These are phyloP conservation scores for Linnemannia schmuckeri DNA, from an alignment of 192 early-diverging fungal species.

Conservation along the genomic window DNA sequence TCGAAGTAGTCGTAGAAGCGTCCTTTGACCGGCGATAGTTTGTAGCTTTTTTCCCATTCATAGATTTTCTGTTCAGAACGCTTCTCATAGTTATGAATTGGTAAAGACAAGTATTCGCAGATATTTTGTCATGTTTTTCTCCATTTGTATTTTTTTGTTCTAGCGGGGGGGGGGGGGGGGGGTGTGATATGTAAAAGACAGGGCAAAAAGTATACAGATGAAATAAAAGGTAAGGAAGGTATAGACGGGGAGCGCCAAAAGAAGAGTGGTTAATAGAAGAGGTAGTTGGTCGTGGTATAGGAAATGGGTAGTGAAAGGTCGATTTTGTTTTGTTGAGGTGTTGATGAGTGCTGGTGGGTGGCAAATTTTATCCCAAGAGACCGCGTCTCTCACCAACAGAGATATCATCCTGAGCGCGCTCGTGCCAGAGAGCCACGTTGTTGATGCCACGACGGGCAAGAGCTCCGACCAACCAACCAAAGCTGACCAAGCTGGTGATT, in stretches of 20 bases:
- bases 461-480: constrained; percentile 50
- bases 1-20: not conserved
- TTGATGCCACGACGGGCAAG: constrained; percentile 30
- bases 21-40: not conserved
- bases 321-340: too few relatives aligned
- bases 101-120: not conserved
- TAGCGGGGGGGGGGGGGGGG: not conserved
- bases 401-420: constrained; percentile 33
- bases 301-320: not conserved
- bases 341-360: not conserved
- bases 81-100: not conserved
- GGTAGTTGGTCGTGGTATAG: not conserved
- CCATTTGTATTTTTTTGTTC: constrained; percentile 6
- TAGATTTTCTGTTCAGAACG: not conserved
- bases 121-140: not conserved
- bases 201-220: not conserved
- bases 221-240: not conserved
- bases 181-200: not conserved
- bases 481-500: constrained; percentile 24
- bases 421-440: constrained; percentile 26
- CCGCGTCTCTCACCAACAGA: constrained; percentile 27
- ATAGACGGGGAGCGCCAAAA: not conserved
- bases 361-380: constrained; percentile 41
- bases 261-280: not conserved
- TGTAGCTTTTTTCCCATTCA: not conserved